Evolutionary conservation across 768 basidiomycete genomes (phyloP), one percentile per base, ranked within the genome.

Genomic region (Russula dissimulans): DNA sequence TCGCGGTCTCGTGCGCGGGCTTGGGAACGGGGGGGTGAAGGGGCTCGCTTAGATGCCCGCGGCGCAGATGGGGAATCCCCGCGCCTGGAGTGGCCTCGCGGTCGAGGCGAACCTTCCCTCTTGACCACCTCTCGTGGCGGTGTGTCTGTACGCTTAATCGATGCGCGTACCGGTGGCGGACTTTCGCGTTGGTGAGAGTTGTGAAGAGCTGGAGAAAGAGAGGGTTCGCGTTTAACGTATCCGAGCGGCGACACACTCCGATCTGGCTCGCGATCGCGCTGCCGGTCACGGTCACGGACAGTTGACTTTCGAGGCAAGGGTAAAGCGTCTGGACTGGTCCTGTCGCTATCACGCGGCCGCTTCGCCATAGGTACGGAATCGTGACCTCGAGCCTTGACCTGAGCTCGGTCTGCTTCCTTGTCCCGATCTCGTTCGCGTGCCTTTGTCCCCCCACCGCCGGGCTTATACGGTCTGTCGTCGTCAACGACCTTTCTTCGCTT

Each of bases 341-440:
- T 63, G 4, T 72, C 72, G 18, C 78, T 79, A 29, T 72, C 72
- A 68, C 73, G 81, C 49, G 77, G 76, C 60, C 74, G 75, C 67
- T 83, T 82, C 15, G 67, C 62, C 4, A 66, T 44, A 38, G 68
- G 52, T 9, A 50, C 38, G 7, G 56, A 18, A 36, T 65, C 67
- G 15, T 61, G 58, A 55, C 59, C 46, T 29, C 48, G 15, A 14
- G 57, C 32, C 34, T 67, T 67, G 36, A 51, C 56, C 38, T 58
- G 61, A 12, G 34, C 36, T 10, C 66, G 46, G 56, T 54, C 54
- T 48, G 36, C 41, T n/a, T 57, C 60, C 62, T 31, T 59, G 48
- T 48, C 66, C 45, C 60, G 61, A 53, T 64, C 67, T 42, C 56
- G 52, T 59, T 66, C 66, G 52, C 66, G 62, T 26, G 43, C 32